Conservation (phyloP, 345 rosid species). For the Camelina laxa region DNA sequence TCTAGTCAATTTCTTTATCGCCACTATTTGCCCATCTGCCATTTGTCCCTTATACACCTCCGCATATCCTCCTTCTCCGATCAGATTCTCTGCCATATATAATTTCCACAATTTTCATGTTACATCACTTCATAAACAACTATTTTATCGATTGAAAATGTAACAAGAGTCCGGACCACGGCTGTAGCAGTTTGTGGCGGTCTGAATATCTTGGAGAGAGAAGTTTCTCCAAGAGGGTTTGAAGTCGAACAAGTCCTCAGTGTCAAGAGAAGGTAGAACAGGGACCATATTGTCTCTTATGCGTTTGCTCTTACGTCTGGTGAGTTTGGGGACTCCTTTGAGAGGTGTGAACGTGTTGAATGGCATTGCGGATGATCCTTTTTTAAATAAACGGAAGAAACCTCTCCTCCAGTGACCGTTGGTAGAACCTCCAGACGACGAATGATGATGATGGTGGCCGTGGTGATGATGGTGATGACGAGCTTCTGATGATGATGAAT, state of each 20-base stretch:
- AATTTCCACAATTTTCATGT: neutral
- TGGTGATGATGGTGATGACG: slow-evolving; percentile 35
- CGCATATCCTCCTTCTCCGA: slow-evolving; percentile 93
- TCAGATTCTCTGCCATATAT: slow-evolving; percentile 62
- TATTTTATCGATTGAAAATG: neutral
- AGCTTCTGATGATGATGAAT: slow-evolving; percentile 46
- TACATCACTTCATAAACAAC: slow-evolving; percentile 15
- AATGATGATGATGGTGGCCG: slow-evolving; percentile 19
- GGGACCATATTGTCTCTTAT: slow-evolving; percentile 64
- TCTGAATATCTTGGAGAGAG: slow-evolving; percentile 62
- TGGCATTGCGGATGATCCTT: slow-evolving; percentile 57
- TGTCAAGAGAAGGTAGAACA: slow-evolving; percentile 49
- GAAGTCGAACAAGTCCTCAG: slow-evolving; percentile 66
- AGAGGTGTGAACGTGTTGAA: slow-evolving; percentile 52
- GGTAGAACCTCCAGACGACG: slow-evolving; percentile 20
- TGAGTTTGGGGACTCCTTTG: slow-evolving; percentile 61
- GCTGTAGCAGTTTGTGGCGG: slow-evolving; percentile 76
- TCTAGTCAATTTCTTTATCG: slow-evolving; percentile 73
- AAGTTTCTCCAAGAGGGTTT: slow-evolving; percentile 83
- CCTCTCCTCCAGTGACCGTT: slow-evolving; percentile 57
- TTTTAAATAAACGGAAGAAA: slow-evolving; percentile 62
- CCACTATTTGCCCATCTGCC: slow-evolving; percentile 65
- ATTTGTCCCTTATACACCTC: slow-evolving; percentile 82
- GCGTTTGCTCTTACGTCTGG: slow-evolving; percentile 68
- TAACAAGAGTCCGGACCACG: slow-evolving; percentile 51